Base-by-base conservation (phyloP, 202 grass and related monocot species). In the Zizania palustris region DNA sequence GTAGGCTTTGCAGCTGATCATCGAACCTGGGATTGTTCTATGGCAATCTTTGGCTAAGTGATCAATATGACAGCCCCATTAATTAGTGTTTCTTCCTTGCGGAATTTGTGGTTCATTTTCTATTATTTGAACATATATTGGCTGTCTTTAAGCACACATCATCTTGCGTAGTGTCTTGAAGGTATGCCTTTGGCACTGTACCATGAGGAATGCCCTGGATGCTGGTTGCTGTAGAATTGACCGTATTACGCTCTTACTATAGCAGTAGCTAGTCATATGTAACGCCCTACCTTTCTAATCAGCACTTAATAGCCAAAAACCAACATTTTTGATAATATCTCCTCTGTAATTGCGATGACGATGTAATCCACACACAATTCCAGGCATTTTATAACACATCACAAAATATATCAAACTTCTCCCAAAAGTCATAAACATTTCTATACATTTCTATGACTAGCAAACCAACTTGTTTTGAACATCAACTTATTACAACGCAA, bases 111-210 rank as follows among this genome's bases (percentile, higher is more conserved):
- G 59, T 71, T 34, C 55, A 58, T 46, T 45, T 40, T 42, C 35
- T 75, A 40, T 58, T 76, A 13, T 69, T 75, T 69, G 45, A 42
- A 75, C 49, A 53, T 80, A 7, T 40, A 56, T 16, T 51, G 19
- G 44, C 45, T 74, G 49, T 41, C 59, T 28, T 59, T 88, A 63
- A 54, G 70, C 11, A 40, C 50, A 5, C 50, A 84, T 64, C 43
- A 76, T 39, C 36, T 74, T 79, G 18, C n/a, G 18, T 18, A 43
- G 41, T 77, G 21, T 38, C 62, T 1, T 57, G 55, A 43, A 14
- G 34, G 5, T 28, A 72, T 55, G 10, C 33, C 1, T 64, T 40
- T 83, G 16, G 55, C 28, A 28, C 28, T 28, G 28, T 28, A 28
- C 2, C 28, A 28, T 2, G 28, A 28, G 28, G 28, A 28, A 34